A percentile compares a stretch with the other conserved stretches of the same genome.
Conservation (phyloP, 2,329 filamentous ascomycete species). For the Fusarium concolor region DNA sequence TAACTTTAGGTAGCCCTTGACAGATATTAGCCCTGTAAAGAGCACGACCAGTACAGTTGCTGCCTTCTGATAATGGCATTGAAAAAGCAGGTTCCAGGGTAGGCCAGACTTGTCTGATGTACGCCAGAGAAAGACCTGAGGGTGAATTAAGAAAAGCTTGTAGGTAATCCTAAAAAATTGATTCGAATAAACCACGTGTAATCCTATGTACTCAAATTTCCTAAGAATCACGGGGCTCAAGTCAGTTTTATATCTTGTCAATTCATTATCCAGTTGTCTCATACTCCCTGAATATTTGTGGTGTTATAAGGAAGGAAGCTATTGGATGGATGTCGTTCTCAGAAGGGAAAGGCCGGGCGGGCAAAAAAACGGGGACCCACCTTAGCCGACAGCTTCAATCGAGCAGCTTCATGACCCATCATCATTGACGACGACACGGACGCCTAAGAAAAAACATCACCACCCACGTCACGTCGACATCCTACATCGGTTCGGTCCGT, state of each 20-base stretch:
- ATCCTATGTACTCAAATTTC: too few relatives aligned
- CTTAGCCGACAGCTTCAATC: slow-evolving; percentile 43
- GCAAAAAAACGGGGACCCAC: slow-evolving; percentile 44
- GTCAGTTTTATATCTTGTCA: too few relatives aligned
- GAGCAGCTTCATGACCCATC: slow-evolving; percentile 42
- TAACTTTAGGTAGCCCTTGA: too few relatives aligned
- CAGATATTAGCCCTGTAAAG: background rate
- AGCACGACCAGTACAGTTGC: background rate
- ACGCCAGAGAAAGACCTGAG: too few relatives aligned
- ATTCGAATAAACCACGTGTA: too few relatives aligned
- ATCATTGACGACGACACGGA: slow-evolving; percentile 37
- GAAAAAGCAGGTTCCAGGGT: too few relatives aligned
- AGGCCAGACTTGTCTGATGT: too few relatives aligned
- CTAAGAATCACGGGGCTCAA: too few relatives aligned
- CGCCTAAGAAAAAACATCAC: slow-evolving; percentile 28
- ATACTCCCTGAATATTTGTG: background rate
- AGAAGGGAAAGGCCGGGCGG: slow-evolving; percentile 40
- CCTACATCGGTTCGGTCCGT: slow-evolving; percentile 27
- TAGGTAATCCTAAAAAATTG: too few relatives aligned
- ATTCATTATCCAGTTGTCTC: background rate
- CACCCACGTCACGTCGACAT: slow-evolving; percentile 26
- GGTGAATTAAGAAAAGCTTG: too few relatives aligned
- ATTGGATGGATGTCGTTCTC: slow-evolving; percentile 11
- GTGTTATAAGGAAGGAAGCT: background rate
- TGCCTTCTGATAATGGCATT: background rate